Evolutionary conservation across 805 yeast genomes (phyloP).

Genomic region (Candida odintsovae): DNA sequence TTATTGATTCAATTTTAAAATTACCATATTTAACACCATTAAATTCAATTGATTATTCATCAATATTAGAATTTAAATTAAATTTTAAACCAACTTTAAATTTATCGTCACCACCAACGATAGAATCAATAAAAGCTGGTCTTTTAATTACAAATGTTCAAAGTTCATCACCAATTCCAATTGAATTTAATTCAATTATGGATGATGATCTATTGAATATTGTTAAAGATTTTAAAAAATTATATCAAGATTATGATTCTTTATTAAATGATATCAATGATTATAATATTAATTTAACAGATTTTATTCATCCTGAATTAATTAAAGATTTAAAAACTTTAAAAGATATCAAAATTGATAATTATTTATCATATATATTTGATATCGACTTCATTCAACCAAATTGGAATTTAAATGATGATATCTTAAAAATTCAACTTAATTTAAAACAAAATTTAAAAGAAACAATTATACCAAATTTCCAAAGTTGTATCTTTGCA

Average conservation of each 20-base stretch:
- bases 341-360: constrained; percentile 12
- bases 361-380: constrained; percentile 3
- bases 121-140: constrained; percentile 25
- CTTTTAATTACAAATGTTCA: constrained; percentile 28
- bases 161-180: constrained; percentile 34
- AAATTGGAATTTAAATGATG: constrained; percentile 15
- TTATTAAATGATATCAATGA: constrained; percentile 12
- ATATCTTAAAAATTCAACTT: constrained; percentile 30
- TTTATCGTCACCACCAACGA: constrained; percentile 24
- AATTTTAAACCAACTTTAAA: background rate
- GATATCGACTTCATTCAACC: constrained; percentile 20
- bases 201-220: constrained; percentile 15
- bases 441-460: constrained; percentile 35
- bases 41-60: background rate
- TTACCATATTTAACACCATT: background rate
- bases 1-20: background rate
- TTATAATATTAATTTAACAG: constrained; percentile 1
- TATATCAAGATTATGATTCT: constrained; percentile 8
- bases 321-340: constrained; percentile 16
- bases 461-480: constrained; percentile 54
- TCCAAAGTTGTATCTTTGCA: constrained; percentile 56
- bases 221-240: constrained; percentile 19
- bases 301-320: constrained; percentile 10
- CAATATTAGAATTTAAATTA: background rate
- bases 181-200: constrained; percentile 31